Percentiles rank a stretch among this genome's conserved stretches.
Conservation (phyloP, 371 early-diverging fungal species). For the Lichtheimia ornata region DNA sequence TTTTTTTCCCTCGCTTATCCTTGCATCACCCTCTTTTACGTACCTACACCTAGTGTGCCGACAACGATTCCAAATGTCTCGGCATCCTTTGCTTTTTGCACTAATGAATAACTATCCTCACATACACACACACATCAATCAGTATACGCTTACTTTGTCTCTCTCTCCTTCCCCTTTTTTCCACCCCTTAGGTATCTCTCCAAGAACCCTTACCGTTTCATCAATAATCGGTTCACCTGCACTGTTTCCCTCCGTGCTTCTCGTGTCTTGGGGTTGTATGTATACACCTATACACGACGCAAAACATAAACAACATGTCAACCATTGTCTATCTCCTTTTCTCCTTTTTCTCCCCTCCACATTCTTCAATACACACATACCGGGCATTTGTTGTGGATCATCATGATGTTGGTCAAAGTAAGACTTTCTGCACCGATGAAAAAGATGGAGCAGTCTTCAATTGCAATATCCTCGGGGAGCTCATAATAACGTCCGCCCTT, state of each 20-base stretch:
- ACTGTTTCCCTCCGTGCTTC: slow-evolving; percentile 62
- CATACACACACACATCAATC: slow-evolving; percentile 73
- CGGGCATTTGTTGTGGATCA: slow-evolving; percentile 72
- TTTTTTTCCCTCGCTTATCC: no score
- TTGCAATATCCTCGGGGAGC: slow-evolving; percentile 44
- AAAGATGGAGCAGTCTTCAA: slow-evolving; percentile 70
- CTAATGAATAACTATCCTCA: slow-evolving; percentile 68
- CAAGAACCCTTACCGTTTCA: slow-evolving; percentile 57
- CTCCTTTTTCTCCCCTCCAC: no score
- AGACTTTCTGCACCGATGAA: slow-evolving; percentile 84
- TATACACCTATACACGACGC: slow-evolving; percentile 43
- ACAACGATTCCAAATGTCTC: slow-evolving; percentile 92
- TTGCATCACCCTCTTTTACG: slow-evolving; percentile 16
- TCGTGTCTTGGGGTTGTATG: slow-evolving; percentile 66
- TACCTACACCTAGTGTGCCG: slow-evolving; percentile 94
- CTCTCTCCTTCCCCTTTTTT: no score
- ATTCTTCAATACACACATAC: slow-evolving; percentile 26
- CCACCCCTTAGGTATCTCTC: no score
- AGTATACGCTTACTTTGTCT: no score
- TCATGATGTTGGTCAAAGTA: slow-evolving; percentile 84
- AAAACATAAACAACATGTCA: no score
- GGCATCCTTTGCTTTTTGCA: slow-evolving; percentile 93
- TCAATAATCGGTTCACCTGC: slow-evolving; percentile 70
- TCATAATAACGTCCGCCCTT: slow-evolving; percentile 55
- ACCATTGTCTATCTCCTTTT: no score